A percentile compares a stretch with the other conserved stretches of the same genome.
Conservation (phyloP, 768 basidiomycete species). For the Mycena epipterygia region DNA sequence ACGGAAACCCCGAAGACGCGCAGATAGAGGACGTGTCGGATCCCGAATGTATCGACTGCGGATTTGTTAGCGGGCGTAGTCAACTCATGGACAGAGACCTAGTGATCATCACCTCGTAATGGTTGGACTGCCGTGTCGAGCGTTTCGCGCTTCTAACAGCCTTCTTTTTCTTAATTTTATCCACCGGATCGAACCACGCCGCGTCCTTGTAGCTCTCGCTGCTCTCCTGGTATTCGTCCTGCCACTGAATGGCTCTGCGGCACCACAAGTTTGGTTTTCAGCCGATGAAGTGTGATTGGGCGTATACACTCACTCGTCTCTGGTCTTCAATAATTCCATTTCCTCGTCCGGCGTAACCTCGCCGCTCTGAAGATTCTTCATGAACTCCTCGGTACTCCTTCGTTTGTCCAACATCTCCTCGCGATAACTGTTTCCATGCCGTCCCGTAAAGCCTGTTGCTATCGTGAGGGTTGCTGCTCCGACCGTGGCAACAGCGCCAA, state of each 20-base stretch:
- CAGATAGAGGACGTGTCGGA: no score
- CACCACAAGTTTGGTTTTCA: neutral
- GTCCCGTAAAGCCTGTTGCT: conserved; percentile 2
- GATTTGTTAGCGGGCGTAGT: no score
- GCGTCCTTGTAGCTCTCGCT: neutral
- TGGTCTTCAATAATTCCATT: conserved; percentile 4
- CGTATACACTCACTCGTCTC: conserved; percentile 9
- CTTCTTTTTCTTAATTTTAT: conserved; percentile 2
- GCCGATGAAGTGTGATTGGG: neutral
- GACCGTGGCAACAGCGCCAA: conserved; percentile 18
- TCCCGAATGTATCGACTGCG: no score
- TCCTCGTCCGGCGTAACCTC: neutral
- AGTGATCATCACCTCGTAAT: neutral
- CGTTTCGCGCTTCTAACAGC: conserved; percentile 7
- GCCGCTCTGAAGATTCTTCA: neutral
- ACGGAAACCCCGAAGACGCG: no score
- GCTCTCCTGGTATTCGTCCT: neutral
- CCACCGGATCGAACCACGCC: neutral
- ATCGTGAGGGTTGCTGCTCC: neutral
- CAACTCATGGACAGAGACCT: no score
- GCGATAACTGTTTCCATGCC: conserved; percentile 10
- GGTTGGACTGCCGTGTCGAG: neutral
- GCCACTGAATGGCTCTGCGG: neutral
- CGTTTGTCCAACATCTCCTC: conserved; percentile 13
- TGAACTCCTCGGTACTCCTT: neutral